Evolutionary conservation across 306 rosid genomes (phyloP).

Genomic region (Senna siamea): DNA sequence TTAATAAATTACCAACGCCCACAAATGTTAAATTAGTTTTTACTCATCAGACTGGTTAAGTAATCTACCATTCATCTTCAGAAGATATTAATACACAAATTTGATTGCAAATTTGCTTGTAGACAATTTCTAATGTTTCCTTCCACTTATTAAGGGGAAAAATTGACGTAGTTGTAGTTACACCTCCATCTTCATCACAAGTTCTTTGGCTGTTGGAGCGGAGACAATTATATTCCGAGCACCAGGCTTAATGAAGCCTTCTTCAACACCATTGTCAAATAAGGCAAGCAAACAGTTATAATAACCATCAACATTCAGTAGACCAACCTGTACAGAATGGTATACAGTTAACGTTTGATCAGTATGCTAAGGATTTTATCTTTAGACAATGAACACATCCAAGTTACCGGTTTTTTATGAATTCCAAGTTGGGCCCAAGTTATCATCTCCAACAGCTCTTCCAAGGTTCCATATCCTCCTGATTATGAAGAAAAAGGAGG

Average conservation of each 20-base stretch:
- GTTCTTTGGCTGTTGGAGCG: conserved; percentile 88
- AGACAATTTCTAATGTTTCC: conserved; percentile 19
- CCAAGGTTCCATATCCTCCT: conserved; percentile 99
- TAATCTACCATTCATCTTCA: conserved; percentile 25
- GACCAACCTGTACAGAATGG: conserved; percentile 70
- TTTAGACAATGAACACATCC: conserved; percentile 21
- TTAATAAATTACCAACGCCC: not conserved
- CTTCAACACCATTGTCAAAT: conserved; percentile 89
- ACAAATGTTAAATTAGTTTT: conserved; percentile 10
- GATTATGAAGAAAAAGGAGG: conserved; percentile 9
- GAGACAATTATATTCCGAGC: conserved; percentile 83
- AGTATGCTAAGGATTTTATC: conserved; percentile 10
- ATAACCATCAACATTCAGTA: conserved; percentile 93
- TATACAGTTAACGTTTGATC: conserved; percentile 30
- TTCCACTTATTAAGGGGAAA: conserved; percentile 22
- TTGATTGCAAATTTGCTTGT: conserved; percentile 12
- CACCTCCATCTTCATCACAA: conserved; percentile 86
- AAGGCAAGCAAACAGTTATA: conserved; percentile 85
- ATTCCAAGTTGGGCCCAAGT: conserved; percentile 98
- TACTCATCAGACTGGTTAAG: conserved; percentile 20
- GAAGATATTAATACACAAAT: conserved; percentile 18
- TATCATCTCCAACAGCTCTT: conserved; percentile 92
- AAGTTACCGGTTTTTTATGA: conserved; percentile 81
- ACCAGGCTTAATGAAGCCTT: conserved; percentile 88
- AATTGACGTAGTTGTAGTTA: conserved; percentile 16